Percentiles rank a stretch among this genome's conserved stretches.
Evolutionary conservation across 352 stramenopile species (phyloP).

Genomic region (Globisporangium lucens): DNA sequence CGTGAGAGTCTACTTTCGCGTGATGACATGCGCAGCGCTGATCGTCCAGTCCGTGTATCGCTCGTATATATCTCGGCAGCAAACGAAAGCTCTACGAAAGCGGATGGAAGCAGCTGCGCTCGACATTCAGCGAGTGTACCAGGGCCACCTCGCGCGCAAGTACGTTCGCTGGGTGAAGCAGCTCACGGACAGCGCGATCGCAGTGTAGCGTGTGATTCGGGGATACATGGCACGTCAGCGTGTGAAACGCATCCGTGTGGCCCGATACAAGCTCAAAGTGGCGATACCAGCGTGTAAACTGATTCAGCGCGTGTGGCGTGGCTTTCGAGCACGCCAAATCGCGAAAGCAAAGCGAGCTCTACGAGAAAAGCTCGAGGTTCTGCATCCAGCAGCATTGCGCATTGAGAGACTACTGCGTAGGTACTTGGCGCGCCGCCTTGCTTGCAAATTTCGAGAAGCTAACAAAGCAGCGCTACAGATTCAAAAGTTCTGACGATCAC

Average conservation of each 20-base stretch:
- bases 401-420: slow-evolving; percentile 55
- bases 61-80: slow-evolving; percentile 38
- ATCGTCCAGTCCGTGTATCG: slow-evolving; percentile 73
- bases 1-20: slow-evolving; percentile 39
- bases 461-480: slow-evolving; percentile 36
- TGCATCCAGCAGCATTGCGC: slow-evolving; percentile 44
- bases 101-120: slow-evolving; percentile 28
- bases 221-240: slow-evolving; percentile 56
- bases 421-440: slow-evolving; percentile 45
- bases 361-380: slow-evolving; percentile 28
- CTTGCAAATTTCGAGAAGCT: slow-evolving; percentile 26
- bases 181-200: slow-evolving; percentile 40
- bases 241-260: slow-evolving; percentile 36
- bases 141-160: slow-evolving; percentile 40
- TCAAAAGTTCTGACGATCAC: slow-evolving; percentile 50
- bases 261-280: slow-evolving; percentile 39
- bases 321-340: slow-evolving; percentile 30
- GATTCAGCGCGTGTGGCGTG: slow-evolving; percentile 64
- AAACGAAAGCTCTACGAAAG: slow-evolving; percentile 29
- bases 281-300: slow-evolving; percentile 36
- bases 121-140: slow-evolving; percentile 53
- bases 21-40: slow-evolving; percentile 47
- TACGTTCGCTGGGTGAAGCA: slow-evolving; percentile 40
- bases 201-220: slow-evolving; percentile 46
- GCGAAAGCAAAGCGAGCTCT: slow-evolving; percentile 29